Evolutionary conservation across 2,329 filamentous ascomycete genomes (phyloP).

Genomic region (Calonectria honghensis): DNA sequence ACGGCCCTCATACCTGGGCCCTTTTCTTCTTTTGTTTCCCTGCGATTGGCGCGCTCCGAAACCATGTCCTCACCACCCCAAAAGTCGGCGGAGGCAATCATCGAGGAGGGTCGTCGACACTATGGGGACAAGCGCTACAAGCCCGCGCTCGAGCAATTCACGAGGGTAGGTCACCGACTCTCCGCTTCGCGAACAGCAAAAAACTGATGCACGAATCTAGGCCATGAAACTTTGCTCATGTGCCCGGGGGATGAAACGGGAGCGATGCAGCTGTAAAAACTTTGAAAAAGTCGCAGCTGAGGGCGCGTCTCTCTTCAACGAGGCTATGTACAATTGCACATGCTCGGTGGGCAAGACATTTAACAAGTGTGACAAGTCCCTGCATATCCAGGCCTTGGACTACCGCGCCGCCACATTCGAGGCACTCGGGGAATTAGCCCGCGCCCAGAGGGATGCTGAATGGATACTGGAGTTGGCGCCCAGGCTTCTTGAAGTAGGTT

Average conservation of each 20-base stretch:
- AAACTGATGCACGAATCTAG: slow-evolving; percentile 49
- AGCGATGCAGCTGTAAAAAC: slow-evolving; percentile 63
- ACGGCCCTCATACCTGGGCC: not conserved
- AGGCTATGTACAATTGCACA: slow-evolving; percentile 64
- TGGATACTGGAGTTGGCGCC: slow-evolving; percentile 67
- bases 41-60: not conserved
- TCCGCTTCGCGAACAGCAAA: not conserved
- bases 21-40: not conserved
- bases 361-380: slow-evolving; percentile 61
- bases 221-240: slow-evolving; percentile 62
- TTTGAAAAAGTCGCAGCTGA: slow-evolving; percentile 59
- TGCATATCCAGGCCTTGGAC: slow-evolving; percentile 64
- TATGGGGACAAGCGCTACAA: slow-evolving; percentile 60
- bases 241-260: slow-evolving; percentile 58
- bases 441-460: slow-evolving; percentile 63
- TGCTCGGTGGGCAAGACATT: slow-evolving; percentile 62
- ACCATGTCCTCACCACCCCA: slow-evolving; percentile 43
- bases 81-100: slow-evolving; percentile 54
- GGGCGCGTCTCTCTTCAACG: slow-evolving; percentile 63
- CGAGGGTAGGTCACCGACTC: slow-evolving; percentile 53
- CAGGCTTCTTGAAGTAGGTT: slow-evolving; percentile 61
- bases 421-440: slow-evolving; percentile 60
- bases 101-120: slow-evolving; percentile 58
- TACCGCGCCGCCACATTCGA: slow-evolving; percentile 65
- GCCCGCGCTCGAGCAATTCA: slow-evolving; percentile 61